Conservation (phyloP, 1,139 yeast species). For the Taiozyma onychis region DNA sequence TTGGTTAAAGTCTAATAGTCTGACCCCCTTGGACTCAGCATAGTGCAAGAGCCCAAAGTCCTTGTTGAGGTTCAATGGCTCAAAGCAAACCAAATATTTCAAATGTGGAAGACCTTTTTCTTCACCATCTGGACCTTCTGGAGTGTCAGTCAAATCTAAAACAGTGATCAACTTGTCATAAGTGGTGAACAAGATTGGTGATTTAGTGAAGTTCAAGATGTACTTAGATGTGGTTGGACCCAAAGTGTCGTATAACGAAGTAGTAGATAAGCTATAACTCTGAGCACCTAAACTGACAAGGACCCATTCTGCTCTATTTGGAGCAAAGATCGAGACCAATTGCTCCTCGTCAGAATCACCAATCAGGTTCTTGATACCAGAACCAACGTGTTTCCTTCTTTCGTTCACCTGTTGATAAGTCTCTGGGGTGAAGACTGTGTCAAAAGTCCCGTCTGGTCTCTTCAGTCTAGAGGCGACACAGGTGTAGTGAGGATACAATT, state of each 20-base stretch:
- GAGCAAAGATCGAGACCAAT: slow-evolving; percentile 49
- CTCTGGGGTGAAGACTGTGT: slow-evolving; percentile 41
- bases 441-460: slow-evolving; percentile 8
- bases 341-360: slow-evolving; percentile 32
- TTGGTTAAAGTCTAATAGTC: slow-evolving; percentile 43
- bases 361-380: slow-evolving; percentile 47
- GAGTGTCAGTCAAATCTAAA: slow-evolving; percentile 33
- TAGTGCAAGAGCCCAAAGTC: slow-evolving; percentile 23
- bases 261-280: slow-evolving; percentile 44
- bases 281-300: slow-evolving; percentile 56
- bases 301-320: slow-evolving; percentile 56
- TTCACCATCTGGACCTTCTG: slow-evolving; percentile 27
- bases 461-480: slow-evolving; percentile 47
- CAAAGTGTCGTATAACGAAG: slow-evolving; percentile 62
- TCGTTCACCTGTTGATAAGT: slow-evolving; percentile 36
- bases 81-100: slow-evolving; percentile 47
- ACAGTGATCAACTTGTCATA: slow-evolving; percentile 4
- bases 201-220: slow-evolving; percentile 49
- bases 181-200: slow-evolving; percentile 39
- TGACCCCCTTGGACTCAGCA: slow-evolving; percentile 28
- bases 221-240: slow-evolving; percentile 56
- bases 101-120: slow-evolving; percentile 28
- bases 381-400: slow-evolving; percentile 49
- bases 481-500: slow-evolving; percentile 32
- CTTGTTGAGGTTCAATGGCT: slow-evolving; percentile 36